Base-by-base conservation (phyloP, 257 asterid species). In the Voacanga thouarsii region DNA sequence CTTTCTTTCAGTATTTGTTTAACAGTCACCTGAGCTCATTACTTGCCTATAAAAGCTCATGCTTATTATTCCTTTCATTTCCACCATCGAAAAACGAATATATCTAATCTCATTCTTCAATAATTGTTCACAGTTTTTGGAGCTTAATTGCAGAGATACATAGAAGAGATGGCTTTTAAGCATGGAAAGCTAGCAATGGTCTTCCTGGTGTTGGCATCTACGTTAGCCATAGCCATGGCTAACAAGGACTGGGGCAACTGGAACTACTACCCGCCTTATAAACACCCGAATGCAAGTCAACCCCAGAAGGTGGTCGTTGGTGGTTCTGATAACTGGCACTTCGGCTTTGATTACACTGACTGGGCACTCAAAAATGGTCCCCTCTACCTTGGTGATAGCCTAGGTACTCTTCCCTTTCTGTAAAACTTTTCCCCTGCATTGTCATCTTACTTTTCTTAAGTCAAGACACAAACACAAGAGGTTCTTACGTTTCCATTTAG, bases 351-450 rank as follows among this genome's bases (percentile, higher is more conserved):
- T 51, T 92, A 92, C 82, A 85, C 91, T 5, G 89, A 87, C 21
- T 92, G 97, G 97, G 86, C 95, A n/a, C 83, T 80, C 79, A 86
- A 81, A 74, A 86, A 43, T 50, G 88, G 82, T 0, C 96, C 96
- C 49, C 88, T 92, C 70, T 90, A 83, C 88, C 65, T 91, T 70
- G 89, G 87, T 2, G 97, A 92, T 57, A 82, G 85, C 9, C 39
- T 90, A 10, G 96, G 95, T 90, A 88, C 37, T 33, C 37, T 33
- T 33, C 37, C 2, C 37, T 33, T 33, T 33, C n/a, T 33, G 37
- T 33, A 33, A 33, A 33, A 33, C 37, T 33, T 33, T 33, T 33
- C 37, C 37, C 37, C 37, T 33, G 37, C 37, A 1, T 33, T 33
- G 37, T 33, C 37, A 33, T 33, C 37, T 33, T 2, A 33, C 37